A percentile compares a stretch with the other conserved stretches of the same genome.
These are phyloP conservation scores for Arachnopeziza araneosa DNA, from an alignment of 2,329 filamentous ascomycete genomes.

Conservation along the genomic window DNA sequence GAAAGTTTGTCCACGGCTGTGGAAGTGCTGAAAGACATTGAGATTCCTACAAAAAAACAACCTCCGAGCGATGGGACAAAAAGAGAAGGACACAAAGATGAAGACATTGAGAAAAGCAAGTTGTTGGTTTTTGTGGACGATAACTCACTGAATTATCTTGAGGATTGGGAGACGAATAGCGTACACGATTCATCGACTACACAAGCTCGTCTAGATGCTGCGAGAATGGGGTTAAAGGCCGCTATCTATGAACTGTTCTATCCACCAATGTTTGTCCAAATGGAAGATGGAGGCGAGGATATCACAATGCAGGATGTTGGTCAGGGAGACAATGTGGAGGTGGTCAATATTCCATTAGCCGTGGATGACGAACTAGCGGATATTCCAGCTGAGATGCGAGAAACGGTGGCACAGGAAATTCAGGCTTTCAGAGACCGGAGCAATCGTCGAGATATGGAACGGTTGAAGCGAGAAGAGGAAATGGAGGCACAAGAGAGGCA, in stretches of 20 bases:
- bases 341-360: slow-evolving; percentile 82
- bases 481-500: slow-evolving; percentile 80
- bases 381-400: slow-evolving; percentile 93
- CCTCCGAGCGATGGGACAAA: slow-evolving; percentile 39
- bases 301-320: slow-evolving; percentile 60
- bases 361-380: slow-evolving; percentile 92
- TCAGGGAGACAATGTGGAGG: slow-evolving; percentile 65
- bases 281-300: slow-evolving; percentile 60
- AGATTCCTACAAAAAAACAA: slow-evolving; percentile 77
- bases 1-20: slow-evolving; percentile 82
- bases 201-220: slow-evolving; percentile 64
- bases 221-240: slow-evolving; percentile 60
- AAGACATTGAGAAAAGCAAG: slow-evolving; percentile 57
- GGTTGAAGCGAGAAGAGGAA: slow-evolving; percentile 83
- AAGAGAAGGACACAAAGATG: slow-evolving; percentile 37
- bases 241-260: slow-evolving; percentile 69
- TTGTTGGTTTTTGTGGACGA: slow-evolving; percentile 76
- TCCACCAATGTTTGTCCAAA: slow-evolving; percentile 45
- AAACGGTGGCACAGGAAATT: slow-evolving; percentile 90
- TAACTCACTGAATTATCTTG: slow-evolving; percentile 76
- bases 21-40: slow-evolving; percentile 75
- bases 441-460: slow-evolving; percentile 81
- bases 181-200: slow-evolving; percentile 56
- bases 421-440: slow-evolving; percentile 90
- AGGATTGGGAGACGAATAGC: slow-evolving; percentile 66